Conservation (phyloP, 306 rosid species). For the Corylus americana region DNA sequence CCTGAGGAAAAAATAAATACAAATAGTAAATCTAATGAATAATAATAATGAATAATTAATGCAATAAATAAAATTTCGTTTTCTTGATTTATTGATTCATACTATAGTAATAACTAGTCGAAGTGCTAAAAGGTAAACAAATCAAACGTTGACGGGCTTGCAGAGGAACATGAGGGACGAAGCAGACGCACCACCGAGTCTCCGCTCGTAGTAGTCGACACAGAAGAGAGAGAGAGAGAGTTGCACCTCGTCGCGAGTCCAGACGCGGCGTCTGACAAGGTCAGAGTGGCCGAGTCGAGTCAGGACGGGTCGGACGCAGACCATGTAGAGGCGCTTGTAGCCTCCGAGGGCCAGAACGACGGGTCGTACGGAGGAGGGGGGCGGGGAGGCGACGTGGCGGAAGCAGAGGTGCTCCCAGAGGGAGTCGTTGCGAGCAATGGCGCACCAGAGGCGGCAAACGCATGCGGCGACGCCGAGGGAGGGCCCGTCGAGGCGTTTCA, state of each 20-base stretch:
- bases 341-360: conserved; percentile 88
- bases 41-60: neutral
- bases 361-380: conserved; percentile 46
- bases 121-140: neutral
- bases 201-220: conserved; percentile 60
- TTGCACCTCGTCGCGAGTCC: conserved; percentile 77
- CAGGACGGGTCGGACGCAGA: conserved; percentile 75
- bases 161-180: conserved; percentile 65
- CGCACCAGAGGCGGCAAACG: conserved; percentile 87
- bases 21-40: neutral
- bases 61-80: neutral
- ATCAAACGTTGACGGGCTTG: conserved; percentile 49
- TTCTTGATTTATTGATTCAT: neutral
- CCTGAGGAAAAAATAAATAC: no score
- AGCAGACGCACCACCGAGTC: conserved; percentile 45
- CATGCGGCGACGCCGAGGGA: conserved; percentile 84
- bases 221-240: conserved; percentile 89
- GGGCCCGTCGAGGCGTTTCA: conserved; percentile 85
- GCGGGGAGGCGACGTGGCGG: conserved; percentile 62
- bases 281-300: conserved; percentile 74
- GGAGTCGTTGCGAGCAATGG: conserved; percentile 65
- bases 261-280: conserved; percentile 42
- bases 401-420: conserved; percentile 94
- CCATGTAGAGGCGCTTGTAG: conserved; percentile 81
- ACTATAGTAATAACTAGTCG: neutral